Conservation (phyloP, 2,329 filamentous ascomycete genomes). For the Metarhizium guizhouense region DNA sequence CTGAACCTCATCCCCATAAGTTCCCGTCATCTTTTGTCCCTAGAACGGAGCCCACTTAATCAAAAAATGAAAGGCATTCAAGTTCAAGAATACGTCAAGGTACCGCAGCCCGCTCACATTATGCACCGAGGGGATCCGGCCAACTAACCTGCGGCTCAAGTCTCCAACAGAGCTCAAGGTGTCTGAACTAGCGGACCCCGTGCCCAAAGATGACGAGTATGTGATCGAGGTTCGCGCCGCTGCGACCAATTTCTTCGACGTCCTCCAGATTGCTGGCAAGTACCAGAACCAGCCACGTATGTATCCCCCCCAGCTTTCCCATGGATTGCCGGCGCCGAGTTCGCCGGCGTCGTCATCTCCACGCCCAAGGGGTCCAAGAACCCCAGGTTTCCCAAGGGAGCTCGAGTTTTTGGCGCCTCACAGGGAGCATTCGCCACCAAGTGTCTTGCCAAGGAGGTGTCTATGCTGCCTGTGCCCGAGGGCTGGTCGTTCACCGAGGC, state of each 20-base stretch:
- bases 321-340: slow-evolving; percentile 82
- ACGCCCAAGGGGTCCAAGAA: slow-evolving; percentile 44
- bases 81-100: slow-evolving; percentile 7
- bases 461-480: slow-evolving; percentile 63
- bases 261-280: slow-evolving; percentile 89
- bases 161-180: slow-evolving; percentile 72
- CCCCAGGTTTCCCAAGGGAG: slow-evolving; percentile 64
- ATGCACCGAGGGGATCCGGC: neutral
- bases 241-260: slow-evolving; percentile 95
- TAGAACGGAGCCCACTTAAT: neutral
- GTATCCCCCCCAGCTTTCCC: slow-evolving; percentile 51
- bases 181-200: slow-evolving; percentile 63
- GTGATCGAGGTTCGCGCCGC: slow-evolving; percentile 78
- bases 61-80: slow-evolving; percentile 7
- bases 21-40: neutral
- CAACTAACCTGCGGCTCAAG: slow-evolving; percentile 29
- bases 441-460: slow-evolving; percentile 55
- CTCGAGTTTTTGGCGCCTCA: slow-evolving; percentile 75
- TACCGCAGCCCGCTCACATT: neutral
- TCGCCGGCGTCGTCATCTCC: slow-evolving; percentile 67
- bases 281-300: slow-evolving; percentile 80
- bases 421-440: slow-evolving; percentile 84
- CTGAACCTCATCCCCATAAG: neutral
- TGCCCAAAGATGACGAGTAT: slow-evolving; percentile 65
- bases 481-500: slow-evolving; percentile 81